Evolutionary conservation across 1,284 basidiomycete genomes (phyloP).

Genomic region (Ganoderma meredithae): DNA sequence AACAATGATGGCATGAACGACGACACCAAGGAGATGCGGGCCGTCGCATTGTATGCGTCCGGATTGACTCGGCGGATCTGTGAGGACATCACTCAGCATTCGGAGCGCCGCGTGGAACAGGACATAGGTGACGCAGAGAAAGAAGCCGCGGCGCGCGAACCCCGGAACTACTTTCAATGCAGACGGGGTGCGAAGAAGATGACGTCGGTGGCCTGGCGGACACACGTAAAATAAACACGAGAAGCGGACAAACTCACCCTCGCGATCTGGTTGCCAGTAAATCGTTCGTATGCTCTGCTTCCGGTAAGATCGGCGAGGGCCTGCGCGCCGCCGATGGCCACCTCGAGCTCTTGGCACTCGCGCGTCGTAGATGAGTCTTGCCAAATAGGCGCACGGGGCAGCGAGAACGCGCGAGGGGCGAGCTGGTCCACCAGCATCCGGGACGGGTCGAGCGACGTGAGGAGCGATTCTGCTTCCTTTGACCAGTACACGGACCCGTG

Average conservation of each 20-base stretch:
- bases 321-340: constrained; percentile 72
- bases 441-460: constrained; percentile 62
- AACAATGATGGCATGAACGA: constrained; percentile 88
- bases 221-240: neutral
- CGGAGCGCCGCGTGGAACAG: neutral
- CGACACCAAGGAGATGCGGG: constrained; percentile 82
- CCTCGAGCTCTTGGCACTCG: constrained; percentile 79
- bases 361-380: constrained; percentile 87
- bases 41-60: constrained; percentile 70
- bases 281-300: constrained; percentile 87
- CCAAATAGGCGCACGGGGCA: constrained; percentile 85
- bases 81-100: constrained; percentile 17
- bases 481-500: constrained; percentile 94
- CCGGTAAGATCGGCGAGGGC: constrained; percentile 80
- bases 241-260: constrained; percentile 55
- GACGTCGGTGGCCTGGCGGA: neutral
- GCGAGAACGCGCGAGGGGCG: constrained; percentile 72
- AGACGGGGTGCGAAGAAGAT: neutral
- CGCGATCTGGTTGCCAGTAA: constrained; percentile 88
- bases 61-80: constrained; percentile 69
- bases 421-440: constrained; percentile 63
- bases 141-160: neutral
- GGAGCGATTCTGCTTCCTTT: constrained; percentile 55
- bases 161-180: neutral
- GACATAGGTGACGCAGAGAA: constrained; percentile 11